phyloP scores from a whole-genome alignment of 805 yeast species.

The Sungouiozyma intestinalis region DNA sequence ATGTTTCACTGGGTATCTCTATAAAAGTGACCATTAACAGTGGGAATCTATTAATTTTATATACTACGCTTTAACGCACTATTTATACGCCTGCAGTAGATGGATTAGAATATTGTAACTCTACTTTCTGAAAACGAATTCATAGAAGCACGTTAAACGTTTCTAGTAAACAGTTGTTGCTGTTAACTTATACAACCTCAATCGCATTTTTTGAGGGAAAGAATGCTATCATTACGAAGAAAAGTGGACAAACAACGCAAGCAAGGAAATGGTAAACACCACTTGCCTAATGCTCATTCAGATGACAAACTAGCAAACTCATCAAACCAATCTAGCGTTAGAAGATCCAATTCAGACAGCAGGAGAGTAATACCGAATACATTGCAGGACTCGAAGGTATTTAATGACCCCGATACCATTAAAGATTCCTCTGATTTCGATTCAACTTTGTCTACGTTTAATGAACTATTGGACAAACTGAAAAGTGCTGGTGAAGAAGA shows the following conservation, averaged over 20 bases:
- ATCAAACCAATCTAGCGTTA: conserved; percentile 10
- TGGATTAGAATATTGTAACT: no score
- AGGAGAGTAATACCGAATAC: conserved; percentile 9
- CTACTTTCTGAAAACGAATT: no score
- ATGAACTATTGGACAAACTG: conserved; percentile 30
- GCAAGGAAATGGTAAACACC: conserved; percentile 14
- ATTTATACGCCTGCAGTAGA: no score
- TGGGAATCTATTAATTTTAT: no score
- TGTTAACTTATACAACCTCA: no score
- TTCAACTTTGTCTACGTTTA: conserved; percentile 25
- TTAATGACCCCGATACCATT: conserved; percentile 10
- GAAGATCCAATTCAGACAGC: conserved; percentile 9
- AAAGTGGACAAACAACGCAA: conserved; percentile 18
- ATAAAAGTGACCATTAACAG: no score
- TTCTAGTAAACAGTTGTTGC: no score
- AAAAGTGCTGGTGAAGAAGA: conserved; percentile 29
- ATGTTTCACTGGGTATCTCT: no score
- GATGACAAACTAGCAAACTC: conserved; percentile 17
- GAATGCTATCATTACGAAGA: conserved; percentile 19
- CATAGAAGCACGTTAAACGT: no score
- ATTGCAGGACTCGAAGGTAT: conserved; percentile 13
- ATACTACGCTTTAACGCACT: no score
- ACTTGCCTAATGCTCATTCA: conserved; percentile 14
- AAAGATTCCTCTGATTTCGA: conserved; percentile 18
- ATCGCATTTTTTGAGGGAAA: background rate